phyloP scores from a whole-genome alignment of 2,329 filamentous ascomycete genomes.

The Colletotrichum higginsianum region DNA sequence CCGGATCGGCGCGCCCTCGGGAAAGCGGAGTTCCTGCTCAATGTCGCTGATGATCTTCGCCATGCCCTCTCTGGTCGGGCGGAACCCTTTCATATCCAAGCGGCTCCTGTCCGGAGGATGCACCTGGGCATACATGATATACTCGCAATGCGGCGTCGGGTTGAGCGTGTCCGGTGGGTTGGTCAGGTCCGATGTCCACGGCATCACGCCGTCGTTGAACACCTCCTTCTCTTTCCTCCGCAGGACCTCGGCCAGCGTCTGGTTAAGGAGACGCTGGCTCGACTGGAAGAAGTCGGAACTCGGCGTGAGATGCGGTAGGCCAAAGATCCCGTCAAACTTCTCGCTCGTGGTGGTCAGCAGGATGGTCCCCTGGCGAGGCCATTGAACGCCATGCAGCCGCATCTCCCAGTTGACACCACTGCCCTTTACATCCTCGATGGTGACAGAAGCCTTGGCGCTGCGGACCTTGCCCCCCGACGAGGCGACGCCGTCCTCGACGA shows the following conservation, averaged over 20 bases:
- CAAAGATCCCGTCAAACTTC: constrained; percentile 94
- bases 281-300: constrained; percentile 69
- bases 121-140: constrained; percentile 87
- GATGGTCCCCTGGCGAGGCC: constrained; percentile 83
- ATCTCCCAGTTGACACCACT: constrained; percentile 85
- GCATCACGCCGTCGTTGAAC: constrained; percentile 73
- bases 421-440: constrained; percentile 79
- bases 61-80: constrained; percentile 51
- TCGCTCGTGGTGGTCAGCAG: constrained; percentile 92
- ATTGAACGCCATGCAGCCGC: constrained; percentile 87
- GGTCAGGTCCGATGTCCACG: constrained; percentile 82
- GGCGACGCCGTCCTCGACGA: constrained; percentile 51
- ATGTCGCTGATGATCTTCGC: constrained; percentile 65
- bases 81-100: constrained; percentile 51
- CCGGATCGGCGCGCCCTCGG: constrained; percentile 71
- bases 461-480: constrained; percentile 71
- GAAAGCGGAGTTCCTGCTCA: constrained; percentile 74
- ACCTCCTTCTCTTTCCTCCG: constrained; percentile 72
- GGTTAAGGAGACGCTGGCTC: constrained; percentile 77
- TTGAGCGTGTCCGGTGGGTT: constrained; percentile 71
- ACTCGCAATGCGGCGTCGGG: constrained; percentile 86
- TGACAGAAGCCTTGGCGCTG: constrained; percentile 78
- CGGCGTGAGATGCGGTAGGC: constrained; percentile 85
- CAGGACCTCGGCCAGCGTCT: constrained; percentile 78
- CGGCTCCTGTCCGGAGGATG: constrained; percentile 65